Evolutionary conservation across 2,329 filamentous ascomycete genomes (phyloP).

Genomic region (Falciphora oryzae): DNA sequence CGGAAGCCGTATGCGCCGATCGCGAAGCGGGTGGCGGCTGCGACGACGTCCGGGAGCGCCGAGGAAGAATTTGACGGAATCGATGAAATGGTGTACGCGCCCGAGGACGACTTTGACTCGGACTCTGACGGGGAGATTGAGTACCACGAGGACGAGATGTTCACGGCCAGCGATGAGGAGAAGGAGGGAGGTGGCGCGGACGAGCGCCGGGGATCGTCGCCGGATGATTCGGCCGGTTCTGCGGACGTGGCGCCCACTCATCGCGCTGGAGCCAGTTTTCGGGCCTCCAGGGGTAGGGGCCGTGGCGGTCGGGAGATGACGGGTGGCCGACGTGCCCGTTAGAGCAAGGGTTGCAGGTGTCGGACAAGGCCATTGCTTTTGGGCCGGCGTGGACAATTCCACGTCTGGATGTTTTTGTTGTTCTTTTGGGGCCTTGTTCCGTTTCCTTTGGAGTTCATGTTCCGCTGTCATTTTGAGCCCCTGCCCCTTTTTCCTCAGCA

Average conservation of each 20-base stretch:
- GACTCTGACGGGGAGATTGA: constrained; percentile 18
- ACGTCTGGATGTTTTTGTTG: too few relatives aligned
- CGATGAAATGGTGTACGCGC: constrained; percentile 17
- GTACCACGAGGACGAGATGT: constrained; percentile 20
- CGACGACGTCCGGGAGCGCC: constrained; percentile 4
- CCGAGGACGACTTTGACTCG: constrained; percentile 18
- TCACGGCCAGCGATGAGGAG: constrained; percentile 8
- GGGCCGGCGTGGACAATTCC: background rate
- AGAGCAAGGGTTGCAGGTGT: background rate
- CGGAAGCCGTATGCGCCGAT: background rate
- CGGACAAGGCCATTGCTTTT: background rate
- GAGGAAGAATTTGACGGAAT: constrained; percentile 11
- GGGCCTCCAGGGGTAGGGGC: background rate
- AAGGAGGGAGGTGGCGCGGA: too few relatives aligned
- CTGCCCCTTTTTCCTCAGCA: too few relatives aligned
- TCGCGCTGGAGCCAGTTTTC: background rate
- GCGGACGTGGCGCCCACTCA: background rate
- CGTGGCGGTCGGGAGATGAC: too few relatives aligned
- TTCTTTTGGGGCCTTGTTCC: too few relatives aligned
- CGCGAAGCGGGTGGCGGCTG: too few relatives aligned
- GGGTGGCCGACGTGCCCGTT: background rate
- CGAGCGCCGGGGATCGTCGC: background rate
- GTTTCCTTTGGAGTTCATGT: too few relatives aligned
- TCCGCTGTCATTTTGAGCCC: too few relatives aligned
- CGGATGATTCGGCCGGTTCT: background rate